Percentiles rank a stretch among this genome's conserved stretches.
Conservation (phyloP, 2,329 filamentous ascomycete genomes). For the Cordyceps cicadae region DNA sequence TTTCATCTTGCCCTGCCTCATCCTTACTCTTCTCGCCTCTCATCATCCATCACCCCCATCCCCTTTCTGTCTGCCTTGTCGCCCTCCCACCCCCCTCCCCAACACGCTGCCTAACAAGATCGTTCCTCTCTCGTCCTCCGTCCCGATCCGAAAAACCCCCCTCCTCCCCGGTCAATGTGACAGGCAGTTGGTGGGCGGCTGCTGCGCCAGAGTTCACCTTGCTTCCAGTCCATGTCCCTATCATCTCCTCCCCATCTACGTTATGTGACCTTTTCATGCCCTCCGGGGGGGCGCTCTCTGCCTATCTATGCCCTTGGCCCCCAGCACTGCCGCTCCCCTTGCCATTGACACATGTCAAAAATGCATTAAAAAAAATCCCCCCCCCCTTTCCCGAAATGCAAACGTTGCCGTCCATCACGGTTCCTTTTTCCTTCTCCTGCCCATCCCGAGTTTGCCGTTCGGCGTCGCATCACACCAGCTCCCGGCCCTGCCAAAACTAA, state of each 20-base stretch:
- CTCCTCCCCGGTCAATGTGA: background rate
- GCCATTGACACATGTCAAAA: slow-evolving; percentile 7
- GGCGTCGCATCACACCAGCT: slow-evolving; percentile 3
- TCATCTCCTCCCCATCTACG: slow-evolving; percentile 3
- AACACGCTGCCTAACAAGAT: slow-evolving; percentile 5
- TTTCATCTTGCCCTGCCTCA: background rate
- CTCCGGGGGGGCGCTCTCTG: background rate
- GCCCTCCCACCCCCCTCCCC: background rate
- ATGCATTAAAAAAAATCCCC: background rate
- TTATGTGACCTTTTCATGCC: background rate
- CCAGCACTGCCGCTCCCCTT: background rate
- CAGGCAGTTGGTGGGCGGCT: background rate
- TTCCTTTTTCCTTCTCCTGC: background rate
- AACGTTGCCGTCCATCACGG: background rate
- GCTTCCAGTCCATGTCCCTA: background rate
- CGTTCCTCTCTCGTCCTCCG: slow-evolving; percentile 3
- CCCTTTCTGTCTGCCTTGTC: background rate
- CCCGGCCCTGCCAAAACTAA: background rate
- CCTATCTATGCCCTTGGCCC: background rate
- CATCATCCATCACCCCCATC: background rate
- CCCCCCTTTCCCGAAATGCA: too few species aligned
- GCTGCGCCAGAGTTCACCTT: background rate
- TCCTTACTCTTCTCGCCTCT: too few species aligned
- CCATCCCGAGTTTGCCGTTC: slow-evolving; percentile 1
- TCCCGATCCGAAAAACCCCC: slow-evolving; percentile 9